Conservation (phyloP, 495 filamentous ascomycete genomes). For the Astrothelium macrocarpum region DNA sequence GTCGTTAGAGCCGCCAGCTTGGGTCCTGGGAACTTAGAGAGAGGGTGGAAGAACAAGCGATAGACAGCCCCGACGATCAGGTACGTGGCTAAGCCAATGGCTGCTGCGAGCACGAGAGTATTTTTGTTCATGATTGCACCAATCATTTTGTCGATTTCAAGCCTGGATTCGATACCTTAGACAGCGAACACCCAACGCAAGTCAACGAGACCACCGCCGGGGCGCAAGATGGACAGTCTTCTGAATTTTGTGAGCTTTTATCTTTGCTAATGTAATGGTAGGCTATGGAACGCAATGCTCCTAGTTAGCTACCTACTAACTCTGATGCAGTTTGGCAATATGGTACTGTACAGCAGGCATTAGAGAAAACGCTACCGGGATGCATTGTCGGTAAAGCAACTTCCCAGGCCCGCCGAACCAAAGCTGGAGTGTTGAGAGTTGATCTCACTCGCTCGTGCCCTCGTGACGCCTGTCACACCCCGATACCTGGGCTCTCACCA, state of each 20-base stretch:
- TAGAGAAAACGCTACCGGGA: not conserved
- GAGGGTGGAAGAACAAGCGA: slow-evolving; percentile 8
- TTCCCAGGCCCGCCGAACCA: not conserved
- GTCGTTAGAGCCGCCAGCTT: slow-evolving; percentile 14
- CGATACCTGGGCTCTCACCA: not conserved
- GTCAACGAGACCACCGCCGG: no score
- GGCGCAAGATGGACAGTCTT: not conserved
- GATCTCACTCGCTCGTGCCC: not conserved
- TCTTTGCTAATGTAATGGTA: not conserved
- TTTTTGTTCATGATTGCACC: not conserved
- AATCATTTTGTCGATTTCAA: not conserved
- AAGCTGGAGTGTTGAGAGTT: not conserved
- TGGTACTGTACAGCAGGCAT: not conserved
- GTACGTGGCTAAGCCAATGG: slow-evolving; percentile 1
- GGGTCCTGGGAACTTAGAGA: slow-evolving; percentile 14
- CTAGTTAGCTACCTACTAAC: not conserved
- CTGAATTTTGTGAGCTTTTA: slow-evolving; percentile 3
- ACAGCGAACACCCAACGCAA: no score
- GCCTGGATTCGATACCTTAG: not conserved
- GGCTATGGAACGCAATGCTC: not conserved
- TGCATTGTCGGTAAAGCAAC: not conserved
- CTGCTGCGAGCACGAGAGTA: not conserved
- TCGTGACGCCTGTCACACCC: slow-evolving; percentile 1
- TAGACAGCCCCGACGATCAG: not conserved
- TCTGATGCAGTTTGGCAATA: not conserved